phyloP scores from a whole-genome alignment of 306 rosid genomes.

The Corylus avellana region DNA sequence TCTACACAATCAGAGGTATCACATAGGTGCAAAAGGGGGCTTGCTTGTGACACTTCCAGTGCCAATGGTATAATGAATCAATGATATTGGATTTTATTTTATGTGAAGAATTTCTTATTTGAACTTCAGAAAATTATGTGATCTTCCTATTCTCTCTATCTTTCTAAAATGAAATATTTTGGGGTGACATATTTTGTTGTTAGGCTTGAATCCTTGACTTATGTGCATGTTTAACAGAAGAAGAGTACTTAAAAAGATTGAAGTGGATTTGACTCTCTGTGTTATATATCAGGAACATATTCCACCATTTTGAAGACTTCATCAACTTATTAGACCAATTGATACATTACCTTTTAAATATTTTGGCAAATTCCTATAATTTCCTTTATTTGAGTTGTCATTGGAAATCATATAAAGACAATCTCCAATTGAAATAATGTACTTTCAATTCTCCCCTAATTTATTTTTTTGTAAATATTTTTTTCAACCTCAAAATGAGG shows the following conservation, averaged over 20 bases:
- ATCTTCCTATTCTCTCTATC: not conserved
- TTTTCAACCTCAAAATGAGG: slow-evolving; percentile 9
- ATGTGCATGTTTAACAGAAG: not conserved
- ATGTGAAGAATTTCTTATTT: not conserved
- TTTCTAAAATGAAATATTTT: not conserved
- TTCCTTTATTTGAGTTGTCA: not conserved
- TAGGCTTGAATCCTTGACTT: not conserved
- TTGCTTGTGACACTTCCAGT: not conserved
- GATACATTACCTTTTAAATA: not conserved
- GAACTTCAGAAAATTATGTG: not conserved
- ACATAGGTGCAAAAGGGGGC: not conserved
- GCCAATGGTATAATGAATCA: not conserved
- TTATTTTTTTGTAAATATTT: not conserved
- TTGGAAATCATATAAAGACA: not conserved
- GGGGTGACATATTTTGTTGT: not conserved
- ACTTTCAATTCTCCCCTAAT: not conserved
- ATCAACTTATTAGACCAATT: not conserved
- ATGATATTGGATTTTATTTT: not conserved
- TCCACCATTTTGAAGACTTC: not conserved
- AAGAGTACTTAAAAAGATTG: not conserved
- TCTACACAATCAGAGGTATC: too few species aligned
- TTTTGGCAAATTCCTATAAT: not conserved
- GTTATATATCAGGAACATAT: not conserved
- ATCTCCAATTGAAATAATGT: not conserved
- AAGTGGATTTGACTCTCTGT: not conserved